Evolutionary conservation across 192 early-diverging fungal species (phyloP).

Genomic region (Gamsiella multidivaricata): DNA sequence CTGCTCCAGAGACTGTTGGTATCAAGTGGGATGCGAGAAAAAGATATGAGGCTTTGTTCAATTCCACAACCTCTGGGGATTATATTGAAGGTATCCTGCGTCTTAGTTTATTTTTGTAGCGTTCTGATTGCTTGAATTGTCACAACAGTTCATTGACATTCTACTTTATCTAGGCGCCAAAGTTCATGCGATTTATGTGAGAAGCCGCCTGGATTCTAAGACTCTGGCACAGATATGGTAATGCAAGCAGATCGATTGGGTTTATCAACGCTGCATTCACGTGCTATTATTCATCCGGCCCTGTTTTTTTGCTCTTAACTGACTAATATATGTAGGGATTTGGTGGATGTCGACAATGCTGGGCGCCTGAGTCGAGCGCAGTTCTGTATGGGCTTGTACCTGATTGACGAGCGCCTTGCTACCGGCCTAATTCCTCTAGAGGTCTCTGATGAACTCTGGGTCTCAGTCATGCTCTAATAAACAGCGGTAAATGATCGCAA

Average conservation of each 20-base stretch:
- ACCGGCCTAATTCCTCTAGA: conserved; percentile 49
- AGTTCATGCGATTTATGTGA: conserved; percentile 52
- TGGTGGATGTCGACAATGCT: conserved; percentile 55
- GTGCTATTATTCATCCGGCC: no score
- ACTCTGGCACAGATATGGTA: conserved; percentile 59
- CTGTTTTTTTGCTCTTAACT: no score
- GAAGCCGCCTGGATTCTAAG: conserved; percentile 52
- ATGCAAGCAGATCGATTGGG: not conserved
- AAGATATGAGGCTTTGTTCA: conserved; percentile 53
- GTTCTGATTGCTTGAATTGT: not conserved
- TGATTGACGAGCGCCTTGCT: conserved; percentile 61
- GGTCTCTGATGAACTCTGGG: conserved; percentile 51
- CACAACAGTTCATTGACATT: no score
- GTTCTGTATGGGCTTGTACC: conserved; percentile 58
- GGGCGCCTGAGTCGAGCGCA: conserved; percentile 52
- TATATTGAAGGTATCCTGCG: conserved; percentile 57
- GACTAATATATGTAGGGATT: conserved; percentile 36
- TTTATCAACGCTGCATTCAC: no score
- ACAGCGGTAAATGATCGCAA: no score
- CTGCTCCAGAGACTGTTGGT: conserved; percentile 11
- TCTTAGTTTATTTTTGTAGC: not conserved
- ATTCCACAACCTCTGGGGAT: conserved; percentile 14
- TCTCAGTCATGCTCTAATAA: conserved; percentile 44
- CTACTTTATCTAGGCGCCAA: conserved; percentile 37
- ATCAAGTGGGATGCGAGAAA: conserved; percentile 32